phyloP scores from a whole-genome alignment of 805 yeast species.

The Danielozyma ontarioensis region DNA sequence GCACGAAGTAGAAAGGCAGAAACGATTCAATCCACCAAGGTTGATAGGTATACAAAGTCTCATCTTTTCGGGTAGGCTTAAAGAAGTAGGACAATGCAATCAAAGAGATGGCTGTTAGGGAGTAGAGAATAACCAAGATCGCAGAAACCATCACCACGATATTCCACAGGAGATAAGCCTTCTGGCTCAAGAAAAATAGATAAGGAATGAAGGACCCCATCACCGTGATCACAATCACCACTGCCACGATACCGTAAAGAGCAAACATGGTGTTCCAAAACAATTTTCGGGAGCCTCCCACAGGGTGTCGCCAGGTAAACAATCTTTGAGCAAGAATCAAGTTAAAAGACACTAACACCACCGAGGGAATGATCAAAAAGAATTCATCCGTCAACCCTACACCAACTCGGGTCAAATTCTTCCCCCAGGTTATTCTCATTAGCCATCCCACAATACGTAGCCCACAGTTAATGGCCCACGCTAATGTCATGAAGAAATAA shows the following conservation, averaged over 20 bases:
- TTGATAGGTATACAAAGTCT: constrained; percentile 15
- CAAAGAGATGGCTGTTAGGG: constrained; percentile 11
- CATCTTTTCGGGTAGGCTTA: constrained; percentile 17
- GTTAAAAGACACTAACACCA: constrained; percentile 9
- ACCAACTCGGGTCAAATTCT: constrained; percentile 2
- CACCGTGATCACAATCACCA: constrained; percentile 7
- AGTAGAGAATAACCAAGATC: constrained; percentile 9
- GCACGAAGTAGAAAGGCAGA: constrained; percentile 14
- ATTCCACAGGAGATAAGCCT: constrained; percentile 4
- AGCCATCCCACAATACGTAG: constrained; percentile 8
- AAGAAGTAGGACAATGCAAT: constrained; percentile 13
- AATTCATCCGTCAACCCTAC: constrained; percentile 9
- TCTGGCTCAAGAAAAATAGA: constrained; percentile 3
- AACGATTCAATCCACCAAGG: constrained; percentile 21
- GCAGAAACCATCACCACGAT: constrained; percentile 7
- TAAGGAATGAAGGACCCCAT: constrained; percentile 10
- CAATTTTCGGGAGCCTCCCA: constrained; percentile 13
- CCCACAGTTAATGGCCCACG: constrained; percentile 6
- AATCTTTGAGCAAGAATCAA: constrained; percentile 13
- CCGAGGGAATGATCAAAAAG: constrained; percentile 9
- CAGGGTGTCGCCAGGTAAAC: constrained; percentile 16
- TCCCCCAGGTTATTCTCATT: constrained; percentile 8
- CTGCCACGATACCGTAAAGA: constrained; percentile 5
- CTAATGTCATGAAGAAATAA: constrained; percentile 9
- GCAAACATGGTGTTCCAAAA: constrained; percentile 11